phyloP scores from a whole-genome alignment of 2,329 filamentous ascomycete genomes.

The Phyllachora maydis region DNA sequence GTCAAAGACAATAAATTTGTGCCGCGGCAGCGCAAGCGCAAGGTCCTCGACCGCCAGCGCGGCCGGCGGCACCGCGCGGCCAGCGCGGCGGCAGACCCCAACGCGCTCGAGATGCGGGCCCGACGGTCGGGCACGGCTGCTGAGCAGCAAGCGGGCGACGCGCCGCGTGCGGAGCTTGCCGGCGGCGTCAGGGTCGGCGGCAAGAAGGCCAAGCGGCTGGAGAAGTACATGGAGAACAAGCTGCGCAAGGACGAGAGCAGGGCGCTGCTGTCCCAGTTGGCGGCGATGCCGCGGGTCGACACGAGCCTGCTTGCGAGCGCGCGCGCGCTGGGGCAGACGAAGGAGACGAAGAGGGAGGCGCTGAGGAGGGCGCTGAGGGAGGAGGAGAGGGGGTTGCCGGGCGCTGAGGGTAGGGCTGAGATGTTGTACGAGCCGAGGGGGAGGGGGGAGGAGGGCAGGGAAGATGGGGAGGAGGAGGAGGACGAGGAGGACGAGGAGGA shows the following conservation, averaged over 20 bases:
- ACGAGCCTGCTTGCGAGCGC: conserved; percentile 65
- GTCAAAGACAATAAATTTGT: conserved; percentile 36
- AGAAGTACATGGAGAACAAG: conserved; percentile 69
- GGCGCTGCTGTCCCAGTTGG: conserved; percentile 65
- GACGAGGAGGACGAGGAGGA: conserved; percentile 6
- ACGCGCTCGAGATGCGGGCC: conserved; percentile 29
- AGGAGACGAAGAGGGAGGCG: conserved; percentile 51
- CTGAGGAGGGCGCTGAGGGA: conserved; percentile 42
- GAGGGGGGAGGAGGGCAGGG: conserved; percentile 11
- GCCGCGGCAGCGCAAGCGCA: conserved; percentile 46
- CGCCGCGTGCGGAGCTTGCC: conserved; percentile 23
- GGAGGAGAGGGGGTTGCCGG: no score
- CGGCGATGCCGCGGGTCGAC: conserved; percentile 58
- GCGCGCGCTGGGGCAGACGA: conserved; percentile 51
- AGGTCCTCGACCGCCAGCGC: conserved; percentile 42
- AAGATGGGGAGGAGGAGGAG: conserved; percentile 12
- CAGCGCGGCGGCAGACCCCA: conserved; percentile 33
- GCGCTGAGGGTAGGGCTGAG: no score
- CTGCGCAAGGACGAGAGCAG: conserved; percentile 84
- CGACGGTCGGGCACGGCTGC: no score
- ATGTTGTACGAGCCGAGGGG: no score
- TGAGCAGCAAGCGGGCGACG: no score
- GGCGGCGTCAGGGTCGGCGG: conserved; percentile 34
- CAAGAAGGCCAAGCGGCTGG: conserved; percentile 45
- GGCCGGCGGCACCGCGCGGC: conserved; percentile 17